A percentile compares a stretch with the other conserved stretches of the same genome.
These are phyloP conservation scores for Trichosanthes truncata DNA, from an alignment of 306 rosid species.

Conservation along the genomic window DNA sequence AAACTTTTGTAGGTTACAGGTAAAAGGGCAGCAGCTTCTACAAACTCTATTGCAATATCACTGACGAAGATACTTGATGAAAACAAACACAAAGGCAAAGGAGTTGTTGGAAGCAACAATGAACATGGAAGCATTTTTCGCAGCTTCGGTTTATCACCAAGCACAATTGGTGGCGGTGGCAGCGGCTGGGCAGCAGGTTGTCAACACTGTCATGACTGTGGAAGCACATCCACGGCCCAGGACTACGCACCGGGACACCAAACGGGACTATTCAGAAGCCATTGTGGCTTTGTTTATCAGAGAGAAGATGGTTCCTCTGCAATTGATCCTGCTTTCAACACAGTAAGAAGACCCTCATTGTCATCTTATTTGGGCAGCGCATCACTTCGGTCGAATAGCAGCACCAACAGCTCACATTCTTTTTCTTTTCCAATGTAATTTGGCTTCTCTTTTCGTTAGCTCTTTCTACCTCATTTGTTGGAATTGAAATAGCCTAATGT, in stretches of 20 bases:
- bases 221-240: slow-evolving; percentile 17
- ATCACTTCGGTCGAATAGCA: slow-evolving; percentile 47
- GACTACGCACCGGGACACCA: background rate
- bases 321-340: background rate
- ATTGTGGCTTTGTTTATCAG: slow-evolving; percentile 2
- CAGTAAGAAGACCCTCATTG: background rate
- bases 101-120: background rate
- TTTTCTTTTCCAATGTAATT: slow-evolving; percentile 74
- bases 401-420: slow-evolving; percentile 58
- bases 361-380: slow-evolving; percentile 16
- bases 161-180: background rate
- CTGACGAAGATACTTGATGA: slow-evolving; percentile 6
- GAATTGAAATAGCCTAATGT: background rate
- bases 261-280: background rate
- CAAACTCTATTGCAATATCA: slow-evolving; percentile 15
- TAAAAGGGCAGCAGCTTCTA: slow-evolving; percentile 13
- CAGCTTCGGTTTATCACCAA: background rate
- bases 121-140: slow-evolving; percentile 12
- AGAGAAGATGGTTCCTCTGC: slow-evolving; percentile 16
- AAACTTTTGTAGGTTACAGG: slow-evolving; percentile 25
- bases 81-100: slow-evolving; percentile 7
- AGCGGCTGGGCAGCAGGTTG: background rate
- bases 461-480: background rate
- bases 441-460: background rate
- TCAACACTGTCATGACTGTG: slow-evolving; percentile 11